Evolutionary conservation across 2,329 filamentous ascomycete genomes (phyloP).

Genomic region (Xylariaceae sp.): DNA sequence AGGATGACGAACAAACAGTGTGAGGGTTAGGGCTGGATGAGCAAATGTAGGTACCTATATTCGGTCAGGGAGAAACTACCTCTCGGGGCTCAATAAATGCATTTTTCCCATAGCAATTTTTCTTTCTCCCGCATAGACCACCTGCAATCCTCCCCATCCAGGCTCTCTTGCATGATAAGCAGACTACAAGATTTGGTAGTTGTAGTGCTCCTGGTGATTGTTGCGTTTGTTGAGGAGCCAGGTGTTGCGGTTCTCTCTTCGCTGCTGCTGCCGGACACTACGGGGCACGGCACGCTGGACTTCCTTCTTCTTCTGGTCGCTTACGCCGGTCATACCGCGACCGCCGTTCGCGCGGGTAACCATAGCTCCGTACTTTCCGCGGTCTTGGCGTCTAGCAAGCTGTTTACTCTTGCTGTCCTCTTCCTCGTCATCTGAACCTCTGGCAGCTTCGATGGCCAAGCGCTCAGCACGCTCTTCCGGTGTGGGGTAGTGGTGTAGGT

Average conservation of each 20-base stretch:
- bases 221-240: slow-evolving; percentile 65
- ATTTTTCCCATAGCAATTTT: background rate
- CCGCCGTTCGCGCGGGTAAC: slow-evolving; percentile 67
- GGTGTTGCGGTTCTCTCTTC: slow-evolving; percentile 57
- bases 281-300: slow-evolving; percentile 63
- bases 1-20: background rate
- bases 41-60: too few species aligned
- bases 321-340: slow-evolving; percentile 70
- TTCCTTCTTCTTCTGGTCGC: slow-evolving; percentile 67
- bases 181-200: slow-evolving; percentile 40
- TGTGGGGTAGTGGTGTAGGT: slow-evolving; percentile 78
- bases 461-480: slow-evolving; percentile 68
- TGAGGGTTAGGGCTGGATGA: background rate
- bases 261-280: slow-evolving; percentile 59
- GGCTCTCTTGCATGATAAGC: background rate
- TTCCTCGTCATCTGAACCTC: slow-evolving; percentile 28
- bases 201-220: slow-evolving; percentile 67
- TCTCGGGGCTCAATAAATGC: background rate
- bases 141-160: background rate
- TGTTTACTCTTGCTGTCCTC: slow-evolving; percentile 28
- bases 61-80: background rate
- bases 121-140: background rate
- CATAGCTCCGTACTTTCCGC: slow-evolving; percentile 48
- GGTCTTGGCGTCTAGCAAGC: slow-evolving; percentile 34
- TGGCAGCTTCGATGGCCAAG: slow-evolving; percentile 51